Evolutionary conservation across 2,329 filamentous ascomycete species (phyloP), one percentile per base, ranked within the genome.

Genomic region (Penicillium sp.): DNA sequence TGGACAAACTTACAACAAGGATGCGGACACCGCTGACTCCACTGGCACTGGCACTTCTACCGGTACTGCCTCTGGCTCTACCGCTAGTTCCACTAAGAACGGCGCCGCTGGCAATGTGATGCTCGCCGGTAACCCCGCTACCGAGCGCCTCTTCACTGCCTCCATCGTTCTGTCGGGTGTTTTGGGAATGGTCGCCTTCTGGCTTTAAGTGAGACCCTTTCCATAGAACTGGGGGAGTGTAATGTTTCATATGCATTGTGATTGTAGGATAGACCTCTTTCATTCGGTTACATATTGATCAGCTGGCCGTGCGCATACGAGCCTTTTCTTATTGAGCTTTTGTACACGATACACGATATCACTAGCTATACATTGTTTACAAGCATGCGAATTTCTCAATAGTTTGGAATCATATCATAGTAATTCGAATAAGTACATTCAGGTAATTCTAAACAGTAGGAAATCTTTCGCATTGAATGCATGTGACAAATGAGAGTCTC

Each of bases 1-100:
- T 8, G 90, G 87, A 14, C 80, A 86, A 65, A 79, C 76, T 4
- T 65, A 66, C 48, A 64, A 55, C 37, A 55, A 52, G 52, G 35
- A 39, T 7, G 4, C 39, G 13, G 45, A 39, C 16, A 27, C 37
- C 9, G 53, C 55, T 43, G 48, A 35, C 22, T 55, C 58, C n/a
- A 43, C 35, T 2, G 56, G 48, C 22, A 54, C 31, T 22, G 37
- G 48, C 19, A 54, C 31, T 22, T 31, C 21, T 11, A 50, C 56
- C 3, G 24, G 21, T 14, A 62, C 61, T n/a, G 35, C 31, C 8
- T 53, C 66, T 48, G 53, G 45, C 7, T 46, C 63, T 41, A 58
- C 44, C 7, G 48, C 55, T n/a, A 52, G 56, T 16, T 46, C 61
- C 3, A 59, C 59, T 22, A 61, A 57, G 39, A 49, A 45, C 22